phyloP scores from a whole-genome alignment of 1,284 basidiomycete species.

The Exsudoporus floridanus region DNA sequence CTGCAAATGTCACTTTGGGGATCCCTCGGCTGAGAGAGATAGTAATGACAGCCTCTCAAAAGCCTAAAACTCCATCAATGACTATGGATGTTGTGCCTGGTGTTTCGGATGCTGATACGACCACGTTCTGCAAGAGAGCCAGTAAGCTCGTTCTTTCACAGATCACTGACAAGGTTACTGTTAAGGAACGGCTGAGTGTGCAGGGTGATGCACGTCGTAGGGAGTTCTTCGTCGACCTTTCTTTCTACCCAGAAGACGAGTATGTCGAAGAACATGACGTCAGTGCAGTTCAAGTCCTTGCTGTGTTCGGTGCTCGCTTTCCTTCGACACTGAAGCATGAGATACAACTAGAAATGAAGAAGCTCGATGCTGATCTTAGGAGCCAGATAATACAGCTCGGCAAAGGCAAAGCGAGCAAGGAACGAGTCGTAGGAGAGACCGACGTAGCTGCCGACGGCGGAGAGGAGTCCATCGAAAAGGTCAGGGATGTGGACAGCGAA shows the following conservation, averaged over 20 bases:
- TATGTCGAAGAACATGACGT: slow-evolving; percentile 87
- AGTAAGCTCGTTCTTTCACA: slow-evolving; percentile 88
- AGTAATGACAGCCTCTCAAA: slow-evolving; percentile 97
- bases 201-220: slow-evolving; percentile 74
- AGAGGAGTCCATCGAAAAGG: slow-evolving; percentile 29
- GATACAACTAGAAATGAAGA: slow-evolving; percentile 85
- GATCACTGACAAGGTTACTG: slow-evolving; percentile 81
- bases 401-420: slow-evolving; percentile 61
- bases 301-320: slow-evolving; percentile 75
- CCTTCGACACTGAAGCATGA: slow-evolving; percentile 86
- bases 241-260: slow-evolving; percentile 86
- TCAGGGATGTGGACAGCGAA: slow-evolving; percentile 58
- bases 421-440: slow-evolving; percentile 49
- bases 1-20: slow-evolving; percentile 98
- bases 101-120: slow-evolving; percentile 58
- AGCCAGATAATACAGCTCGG: slow-evolving; percentile 83
- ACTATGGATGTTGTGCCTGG: slow-evolving; percentile 70
- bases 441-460: slow-evolving; percentile 46
- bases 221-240: slow-evolving; percentile 80
- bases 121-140: slow-evolving; percentile 88
- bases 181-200: slow-evolving; percentile 76
- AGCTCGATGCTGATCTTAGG: slow-evolving; percentile 78
- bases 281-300: slow-evolving; percentile 71
- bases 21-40: slow-evolving; percentile 99
- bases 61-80: slow-evolving; percentile 99